phyloP scores from a whole-genome alignment of 345 rosid genomes.

The Camelina laxa region DNA sequence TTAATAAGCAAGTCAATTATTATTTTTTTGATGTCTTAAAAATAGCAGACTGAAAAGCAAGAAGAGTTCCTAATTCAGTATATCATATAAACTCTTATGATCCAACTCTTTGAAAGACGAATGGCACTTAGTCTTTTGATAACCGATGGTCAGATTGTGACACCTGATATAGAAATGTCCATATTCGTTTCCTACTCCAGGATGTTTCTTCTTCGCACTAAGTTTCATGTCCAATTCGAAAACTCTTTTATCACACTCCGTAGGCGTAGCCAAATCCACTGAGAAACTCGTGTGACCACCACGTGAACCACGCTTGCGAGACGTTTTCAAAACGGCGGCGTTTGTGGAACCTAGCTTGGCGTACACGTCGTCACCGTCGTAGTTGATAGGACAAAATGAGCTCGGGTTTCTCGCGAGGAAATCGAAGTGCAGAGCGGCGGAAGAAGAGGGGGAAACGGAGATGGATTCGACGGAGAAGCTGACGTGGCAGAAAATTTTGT shows the following conservation, averaged over 20 bases:
- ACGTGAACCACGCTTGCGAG: neutral
- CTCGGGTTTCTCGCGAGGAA: slow-evolving; percentile 25
- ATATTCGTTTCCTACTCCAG: neutral
- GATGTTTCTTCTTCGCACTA: neutral
- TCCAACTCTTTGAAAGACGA: neutral
- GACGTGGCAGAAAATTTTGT: neutral
- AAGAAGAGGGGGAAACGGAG: neutral
- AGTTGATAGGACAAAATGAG: neutral
- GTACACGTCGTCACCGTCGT: slow-evolving; percentile 6
- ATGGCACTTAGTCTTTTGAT: slow-evolving; percentile 2
- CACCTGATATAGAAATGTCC: slow-evolving; percentile 18
- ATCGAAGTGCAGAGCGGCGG: slow-evolving; percentile 19
- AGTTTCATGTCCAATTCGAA: slow-evolving; percentile 20
- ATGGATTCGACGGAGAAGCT: slow-evolving; percentile 28
- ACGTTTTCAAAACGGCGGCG: slow-evolving; percentile 18
- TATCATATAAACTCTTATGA: too few species aligned
- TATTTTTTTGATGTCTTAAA: too few species aligned
- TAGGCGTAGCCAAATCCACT: slow-evolving; percentile 13
- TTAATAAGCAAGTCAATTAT: too few species aligned
- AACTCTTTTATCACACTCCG: slow-evolving; percentile 4
- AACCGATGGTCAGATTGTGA: slow-evolving; percentile 2
- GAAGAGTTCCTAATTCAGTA: too few species aligned
- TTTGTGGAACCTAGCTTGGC: slow-evolving; percentile 18
- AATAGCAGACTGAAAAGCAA: too few species aligned
- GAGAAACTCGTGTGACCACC: slow-evolving; percentile 14